Evolutionary conservation across 2,329 filamentous ascomycete genomes (phyloP).

Genomic region (Beauveria asiatica): DNA sequence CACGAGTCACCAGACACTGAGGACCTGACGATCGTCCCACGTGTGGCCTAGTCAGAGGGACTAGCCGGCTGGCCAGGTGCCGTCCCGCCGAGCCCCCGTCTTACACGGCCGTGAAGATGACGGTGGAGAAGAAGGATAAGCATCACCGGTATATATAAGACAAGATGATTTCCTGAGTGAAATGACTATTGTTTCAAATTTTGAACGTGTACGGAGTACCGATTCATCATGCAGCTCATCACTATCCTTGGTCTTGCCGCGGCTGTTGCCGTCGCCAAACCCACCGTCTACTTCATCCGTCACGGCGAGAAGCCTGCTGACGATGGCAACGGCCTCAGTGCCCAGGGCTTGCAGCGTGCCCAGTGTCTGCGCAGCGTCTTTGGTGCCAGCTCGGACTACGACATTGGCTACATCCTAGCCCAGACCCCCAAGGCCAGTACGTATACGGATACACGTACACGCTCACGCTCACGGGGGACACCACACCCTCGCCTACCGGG

Average conservation of each 20-base stretch:
- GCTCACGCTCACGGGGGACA: too few species aligned
- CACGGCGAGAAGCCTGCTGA: conserved; percentile 55
- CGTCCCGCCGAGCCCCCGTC: neutral
- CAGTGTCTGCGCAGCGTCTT: conserved; percentile 53
- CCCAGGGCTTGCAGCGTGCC: conserved; percentile 44
- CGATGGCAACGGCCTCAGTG: conserved; percentile 40
- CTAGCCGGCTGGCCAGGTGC: neutral
- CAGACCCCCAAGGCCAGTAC: conserved; percentile 40
- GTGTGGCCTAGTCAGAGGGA: conserved; percentile 1
- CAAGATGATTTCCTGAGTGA: neutral
- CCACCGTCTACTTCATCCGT: conserved; percentile 54
- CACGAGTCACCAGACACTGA: neutral
- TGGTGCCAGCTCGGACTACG: conserved; percentile 39
- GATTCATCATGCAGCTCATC: conserved; percentile 17
- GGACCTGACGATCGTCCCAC: conserved; percentile 6
- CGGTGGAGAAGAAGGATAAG: neutral
- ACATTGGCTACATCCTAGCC: conserved; percentile 52
- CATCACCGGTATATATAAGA: neutral
- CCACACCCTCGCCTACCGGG: too few species aligned
- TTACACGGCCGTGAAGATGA: neutral
- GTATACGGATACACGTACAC: neutral
- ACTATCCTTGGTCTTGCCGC: conserved; percentile 14
- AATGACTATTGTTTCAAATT: too few species aligned
- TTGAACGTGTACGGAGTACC: too few species aligned
- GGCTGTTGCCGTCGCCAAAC: conserved; percentile 18